Base-by-base conservation (phyloP, 441 rosid genomes). In the Isatis lusitanica region DNA sequence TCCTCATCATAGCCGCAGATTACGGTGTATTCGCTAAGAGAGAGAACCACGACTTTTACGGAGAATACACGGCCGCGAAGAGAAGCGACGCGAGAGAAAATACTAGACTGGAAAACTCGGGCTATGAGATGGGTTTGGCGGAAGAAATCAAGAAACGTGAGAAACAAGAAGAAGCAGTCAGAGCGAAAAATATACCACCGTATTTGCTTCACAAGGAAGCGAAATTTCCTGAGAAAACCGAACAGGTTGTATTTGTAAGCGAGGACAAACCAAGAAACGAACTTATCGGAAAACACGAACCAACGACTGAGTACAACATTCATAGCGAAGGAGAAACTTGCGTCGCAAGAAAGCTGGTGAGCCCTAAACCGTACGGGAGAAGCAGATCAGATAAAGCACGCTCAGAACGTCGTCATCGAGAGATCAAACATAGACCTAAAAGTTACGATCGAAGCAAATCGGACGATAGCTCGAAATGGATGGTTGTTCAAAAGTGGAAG, bases 1-100 rank as follows among this genome's bases (percentile, higher is more conserved):
- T 90, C 66, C 70, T 85, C 77, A 81, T 88, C 69, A 82, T 85
- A 21, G 83, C 85, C 0, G 82, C 74, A 9, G 90, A 88, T 68
- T 88, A 84, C 46, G 81, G 87, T 13, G 76, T 79, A 11, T 88
- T 88, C 78, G 65, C 86, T 0, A 46, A 78, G 33, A 60, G 63
- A 31, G 51, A 63, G 53, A 75, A 28, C 12, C 75, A 76, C 55
- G 81, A 82, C 38, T 21, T 73, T 50, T 75, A 85, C 69, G 63
- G 51, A 0, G 83, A 79, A 16, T 75, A 61, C 64, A 26, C 26
- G 42, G 71, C 81, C 3, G 46, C 28, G 6, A 70, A 51, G 68
- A 80, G 58, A 71, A 74, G 66, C 46, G 68, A 62, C 33, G 75
- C 38, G 8, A 72, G 68, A 61, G 73, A 66, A 30, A 26, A 8